Base-by-base conservation (phyloP, 78 protist genomes). In the Dictyostelium capitatum region DNA sequence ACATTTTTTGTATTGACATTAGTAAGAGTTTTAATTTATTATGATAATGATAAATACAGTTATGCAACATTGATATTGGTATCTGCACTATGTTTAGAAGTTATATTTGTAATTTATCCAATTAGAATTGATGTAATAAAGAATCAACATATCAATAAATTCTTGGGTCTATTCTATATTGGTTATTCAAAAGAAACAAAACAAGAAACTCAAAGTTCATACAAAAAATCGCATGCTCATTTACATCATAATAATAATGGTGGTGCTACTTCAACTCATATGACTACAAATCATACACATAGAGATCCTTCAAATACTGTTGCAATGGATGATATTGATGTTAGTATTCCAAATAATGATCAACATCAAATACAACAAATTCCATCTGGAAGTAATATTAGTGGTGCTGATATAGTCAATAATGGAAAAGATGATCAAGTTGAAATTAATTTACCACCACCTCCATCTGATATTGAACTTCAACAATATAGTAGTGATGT, bases 121-220 rank as follows among this genome's bases (percentile, higher is more conserved):
- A 67, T 67, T 15, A 67, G 75, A 67, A 67, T 67, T 6, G 75
- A 67, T 67, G 75, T 67, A 14, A 67, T 67, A 12, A 67, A 67
- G 43, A 67, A 67, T 67, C 25, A 32, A 67, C 75, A 67, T 15
- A 32, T 67, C 15, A 67, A 67, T 32, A 67, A 67, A 67, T 67
- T 67, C 75, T 67, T 67, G 28, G 75, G 75, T 25, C 10, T 67
- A 67, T 67, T 67, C 48, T 67, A 67, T 67, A 67, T 67, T 17
- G 75, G 75, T 67, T 67, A 32, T 67, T 67, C 75, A 67, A 67
- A 67, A 19, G 75, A 67, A 32, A 67, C 75, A 5, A 67, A 32
- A 67, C 75, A 67, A 67, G 75, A 67, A 9, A 67, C 75, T 0
- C 48, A 32, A 28, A 67, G 75, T 19, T 67, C 75, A 4, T 32